These are phyloP conservation scores for Claviceps sorghi DNA, from an alignment of 2,329 filamentous ascomycete species.

Conservation along the genomic window DNA sequence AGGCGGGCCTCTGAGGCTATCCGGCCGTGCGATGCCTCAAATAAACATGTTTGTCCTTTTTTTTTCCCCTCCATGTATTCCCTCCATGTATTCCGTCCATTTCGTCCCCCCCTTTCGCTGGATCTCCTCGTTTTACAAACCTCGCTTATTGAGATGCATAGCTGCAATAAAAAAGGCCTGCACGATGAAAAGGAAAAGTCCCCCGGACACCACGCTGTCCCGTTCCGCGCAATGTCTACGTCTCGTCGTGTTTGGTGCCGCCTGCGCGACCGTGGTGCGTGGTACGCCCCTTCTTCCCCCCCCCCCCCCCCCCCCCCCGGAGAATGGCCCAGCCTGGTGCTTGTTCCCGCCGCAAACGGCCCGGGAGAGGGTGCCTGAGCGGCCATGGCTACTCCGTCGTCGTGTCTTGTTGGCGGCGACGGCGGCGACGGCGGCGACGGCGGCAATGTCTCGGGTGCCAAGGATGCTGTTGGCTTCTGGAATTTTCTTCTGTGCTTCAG, in stretches of 20 bases:
- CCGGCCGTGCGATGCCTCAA: no score
- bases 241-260: background rate
- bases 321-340: background rate
- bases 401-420: background rate
- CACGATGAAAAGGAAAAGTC: no score
- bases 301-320: background rate
- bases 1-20: no score
- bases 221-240: background rate
- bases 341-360: background rate
- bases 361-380: no score
- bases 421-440: background rate
- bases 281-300: background rate
- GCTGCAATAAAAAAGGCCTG: no score
- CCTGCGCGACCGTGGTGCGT: background rate
- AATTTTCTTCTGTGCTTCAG: conserved; percentile 1
- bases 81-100: no score
- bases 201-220: no score
- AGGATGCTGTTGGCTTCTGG: conserved; percentile 1
- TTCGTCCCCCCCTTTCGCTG: no score
- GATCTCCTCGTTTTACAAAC: no score
- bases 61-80: no score
- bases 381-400: background rate
- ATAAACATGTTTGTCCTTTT: background rate
- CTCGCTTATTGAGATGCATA: background rate
- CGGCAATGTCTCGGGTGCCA: background rate